These are phyloP conservation scores for Centrapalus pauciflorus DNA, from an alignment of 129 eudicot genomes.

Conservation along the genomic window DNA sequence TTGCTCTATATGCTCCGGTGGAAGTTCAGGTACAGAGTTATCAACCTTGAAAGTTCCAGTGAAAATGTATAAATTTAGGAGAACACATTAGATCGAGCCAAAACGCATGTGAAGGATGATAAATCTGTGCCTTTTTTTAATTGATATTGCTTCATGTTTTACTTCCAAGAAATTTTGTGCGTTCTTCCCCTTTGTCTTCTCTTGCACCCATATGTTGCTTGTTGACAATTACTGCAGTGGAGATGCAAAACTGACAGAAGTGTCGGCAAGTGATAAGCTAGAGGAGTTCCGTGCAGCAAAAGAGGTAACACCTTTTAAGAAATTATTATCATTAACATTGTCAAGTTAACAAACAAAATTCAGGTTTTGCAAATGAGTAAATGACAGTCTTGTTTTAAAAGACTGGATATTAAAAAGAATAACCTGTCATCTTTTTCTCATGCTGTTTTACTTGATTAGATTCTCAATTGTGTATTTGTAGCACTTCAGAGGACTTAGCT, in stretches of 20 bases:
- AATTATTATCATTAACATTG: too few relatives aligned
- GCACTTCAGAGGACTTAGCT: constrained; percentile 96
- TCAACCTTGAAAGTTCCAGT: not conserved
- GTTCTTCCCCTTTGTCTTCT: not conserved
- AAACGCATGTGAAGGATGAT: not conserved
- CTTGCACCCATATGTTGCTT: not conserved
- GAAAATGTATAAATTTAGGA: not conserved
- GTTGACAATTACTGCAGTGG: constrained; percentile 39
- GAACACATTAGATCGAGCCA: not conserved
- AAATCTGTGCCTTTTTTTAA: not conserved
- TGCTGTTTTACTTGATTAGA: not conserved
- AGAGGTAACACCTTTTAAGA: constrained; percentile 45
- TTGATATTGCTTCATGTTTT: not conserved
- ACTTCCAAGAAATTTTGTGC: not conserved
- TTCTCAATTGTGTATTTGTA: constrained; percentile 27
- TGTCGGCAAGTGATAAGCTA: constrained; percentile 85
- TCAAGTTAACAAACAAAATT: too few relatives aligned
- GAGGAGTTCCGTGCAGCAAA: constrained; percentile 91
- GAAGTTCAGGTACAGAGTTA: not conserved
- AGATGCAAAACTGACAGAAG: constrained; percentile 63
- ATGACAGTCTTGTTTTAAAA: too few relatives aligned
- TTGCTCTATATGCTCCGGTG: not conserved
- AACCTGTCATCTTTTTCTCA: too few relatives aligned
- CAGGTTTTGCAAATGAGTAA: too few relatives aligned
- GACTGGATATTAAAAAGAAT: too few relatives aligned